Evolutionary conservation across 108 stramenopile species (phyloP).

Genomic region (Parmales sp.): DNA sequence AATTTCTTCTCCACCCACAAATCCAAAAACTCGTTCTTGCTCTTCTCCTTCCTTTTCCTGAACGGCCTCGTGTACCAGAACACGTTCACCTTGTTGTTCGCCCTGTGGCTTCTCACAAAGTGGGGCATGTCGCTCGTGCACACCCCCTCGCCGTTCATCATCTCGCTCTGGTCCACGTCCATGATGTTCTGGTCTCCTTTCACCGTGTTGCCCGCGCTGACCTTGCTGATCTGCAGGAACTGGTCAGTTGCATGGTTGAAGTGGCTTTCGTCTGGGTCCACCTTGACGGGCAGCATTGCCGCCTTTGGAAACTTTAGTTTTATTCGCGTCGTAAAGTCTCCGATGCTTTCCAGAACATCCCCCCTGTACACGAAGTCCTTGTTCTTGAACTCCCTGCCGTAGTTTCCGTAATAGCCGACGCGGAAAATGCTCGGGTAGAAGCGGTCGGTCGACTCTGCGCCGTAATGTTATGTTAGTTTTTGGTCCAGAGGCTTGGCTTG

Average conservation of each 20-base stretch:
- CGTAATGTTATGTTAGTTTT: too few relatives aligned
- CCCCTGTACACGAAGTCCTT: conserved; percentile 3
- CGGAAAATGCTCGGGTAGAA: background rate
- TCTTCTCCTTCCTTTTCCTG: conserved; percentile 1
- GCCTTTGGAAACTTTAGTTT: background rate
- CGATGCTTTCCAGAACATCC: conserved; percentile 5
- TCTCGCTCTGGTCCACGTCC: too few relatives aligned
- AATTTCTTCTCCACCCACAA: conserved; percentile 7
- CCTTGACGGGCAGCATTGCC: background rate
- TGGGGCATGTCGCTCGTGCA: too few relatives aligned
- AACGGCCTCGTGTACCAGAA: conserved; percentile 1
- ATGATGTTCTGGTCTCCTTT: too few relatives aligned
- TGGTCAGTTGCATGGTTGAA: background rate
- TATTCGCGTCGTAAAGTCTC: conserved; percentile 3
- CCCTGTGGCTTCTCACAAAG: background rate
- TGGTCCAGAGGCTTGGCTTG: too few relatives aligned
- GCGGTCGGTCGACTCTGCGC: background rate
- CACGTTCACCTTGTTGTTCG: background rate
- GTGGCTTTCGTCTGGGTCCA: background rate
- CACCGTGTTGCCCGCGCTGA: background rate
- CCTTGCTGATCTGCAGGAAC: conserved; percentile 8
- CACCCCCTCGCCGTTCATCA: too few relatives aligned
- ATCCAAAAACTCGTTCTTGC: conserved; percentile 5
- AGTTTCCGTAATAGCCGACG: background rate
- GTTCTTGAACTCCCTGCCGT: conserved; percentile 1